These are phyloP conservation scores for Aspergillus candidus DNA, from an alignment of 2,329 filamentous ascomycete genomes.

Conservation along the genomic window DNA sequence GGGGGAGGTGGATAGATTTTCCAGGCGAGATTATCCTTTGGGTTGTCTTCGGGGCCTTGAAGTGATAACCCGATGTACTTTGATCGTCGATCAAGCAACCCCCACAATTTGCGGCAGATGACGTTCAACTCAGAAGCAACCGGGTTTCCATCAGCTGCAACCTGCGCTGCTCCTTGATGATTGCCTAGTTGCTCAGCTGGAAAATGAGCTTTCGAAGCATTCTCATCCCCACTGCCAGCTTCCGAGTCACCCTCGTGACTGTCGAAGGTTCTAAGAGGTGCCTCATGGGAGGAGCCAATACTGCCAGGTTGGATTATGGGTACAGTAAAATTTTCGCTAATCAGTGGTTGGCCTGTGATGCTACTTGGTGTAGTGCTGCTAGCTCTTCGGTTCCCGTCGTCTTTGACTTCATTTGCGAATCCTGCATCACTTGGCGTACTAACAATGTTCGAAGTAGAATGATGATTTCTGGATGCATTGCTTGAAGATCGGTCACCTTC, in stretches of 20 bases:
- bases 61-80: conserved; percentile 84
- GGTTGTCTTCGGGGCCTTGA: conserved; percentile 77
- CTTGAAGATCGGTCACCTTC: conserved; percentile 34
- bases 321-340: neutral
- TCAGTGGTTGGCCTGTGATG: neutral
- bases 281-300: too few relatives aligned
- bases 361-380: neutral
- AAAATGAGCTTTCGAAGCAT: conserved; percentile 47
- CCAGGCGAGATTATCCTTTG: conserved; percentile 78
- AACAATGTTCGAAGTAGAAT: neutral
- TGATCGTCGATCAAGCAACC: conserved; percentile 77
- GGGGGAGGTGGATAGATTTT: conserved; percentile 86
- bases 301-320: too few relatives aligned
- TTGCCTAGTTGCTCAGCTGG: conserved; percentile 54
- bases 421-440: neutral
- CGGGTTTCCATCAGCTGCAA: conserved; percentile 66
- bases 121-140: conserved; percentile 76
- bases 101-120: conserved; percentile 87
- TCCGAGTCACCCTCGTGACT: too few relatives aligned
- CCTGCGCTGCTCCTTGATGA: conserved; percentile 57
- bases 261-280: too few relatives aligned
- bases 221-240: neutral
- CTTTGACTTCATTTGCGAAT: neutral
- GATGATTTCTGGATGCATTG: neutral
- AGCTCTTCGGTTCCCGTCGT: neutral